These are phyloP conservation scores for Cytidiella melzeri DNA, from an alignment of 768 basidiomycete genomes.

Conservation along the genomic window DNA sequence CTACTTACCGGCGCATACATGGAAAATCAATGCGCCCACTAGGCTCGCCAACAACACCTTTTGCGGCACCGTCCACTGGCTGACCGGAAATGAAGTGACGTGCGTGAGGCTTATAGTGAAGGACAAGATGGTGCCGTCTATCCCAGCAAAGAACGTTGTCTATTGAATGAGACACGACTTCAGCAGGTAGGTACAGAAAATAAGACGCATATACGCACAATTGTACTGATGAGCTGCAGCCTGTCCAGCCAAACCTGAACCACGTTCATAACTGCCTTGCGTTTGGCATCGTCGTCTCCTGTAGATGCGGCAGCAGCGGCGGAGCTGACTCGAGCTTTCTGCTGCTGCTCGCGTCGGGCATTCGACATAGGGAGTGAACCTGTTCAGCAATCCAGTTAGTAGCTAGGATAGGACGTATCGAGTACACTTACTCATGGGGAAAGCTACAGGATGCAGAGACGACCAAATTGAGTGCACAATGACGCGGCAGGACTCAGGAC, in stretches of 20 bases:
- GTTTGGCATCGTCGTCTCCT: constrained; percentile 27
- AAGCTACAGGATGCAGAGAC: no score
- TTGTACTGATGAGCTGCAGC: constrained; percentile 49
- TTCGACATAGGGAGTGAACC: constrained; percentile 4
- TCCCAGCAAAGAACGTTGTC: constrained; percentile 56
- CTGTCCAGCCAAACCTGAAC: constrained; percentile 54
- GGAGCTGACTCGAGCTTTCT: neutral
- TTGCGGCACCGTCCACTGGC: constrained; percentile 4
- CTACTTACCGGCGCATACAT: constrained; percentile 11
- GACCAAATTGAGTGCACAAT: no score
- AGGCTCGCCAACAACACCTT: constrained; percentile 10
- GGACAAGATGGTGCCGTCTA: constrained; percentile 26
- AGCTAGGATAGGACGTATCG: neutral
- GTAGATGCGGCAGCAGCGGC: neutral
- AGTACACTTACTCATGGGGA: neutral
- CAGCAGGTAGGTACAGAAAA: neutral
- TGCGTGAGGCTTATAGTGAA: constrained; percentile 4
- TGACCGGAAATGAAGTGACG: neutral
- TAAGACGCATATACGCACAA: constrained; percentile 31
- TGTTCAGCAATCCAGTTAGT: neutral
- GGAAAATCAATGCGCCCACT: constrained; percentile 10
- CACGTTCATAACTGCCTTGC: constrained; percentile 40
- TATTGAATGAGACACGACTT: constrained; percentile 15
- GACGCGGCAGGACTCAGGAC: no score
- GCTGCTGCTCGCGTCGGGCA: neutral